phyloP scores from a whole-genome alignment of 2,329 filamentous ascomycete genomes.

The Bipolaris zeicola region DNA sequence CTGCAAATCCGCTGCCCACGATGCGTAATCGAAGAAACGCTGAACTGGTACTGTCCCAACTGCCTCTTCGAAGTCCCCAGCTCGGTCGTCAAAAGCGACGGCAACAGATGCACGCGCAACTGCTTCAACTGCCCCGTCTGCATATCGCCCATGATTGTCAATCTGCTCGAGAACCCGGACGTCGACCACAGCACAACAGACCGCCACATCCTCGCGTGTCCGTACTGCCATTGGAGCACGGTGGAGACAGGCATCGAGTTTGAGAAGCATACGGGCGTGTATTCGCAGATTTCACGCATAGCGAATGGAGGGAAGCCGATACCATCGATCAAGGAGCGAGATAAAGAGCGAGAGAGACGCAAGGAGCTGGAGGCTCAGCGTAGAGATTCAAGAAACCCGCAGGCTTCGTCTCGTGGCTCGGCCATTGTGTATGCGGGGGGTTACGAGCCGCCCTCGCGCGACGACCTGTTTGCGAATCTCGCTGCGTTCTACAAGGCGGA shows the following conservation, averaged over 20 bases:
- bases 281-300: constrained; percentile 75
- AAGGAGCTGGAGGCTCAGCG: constrained; percentile 36
- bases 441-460: constrained; percentile 58
- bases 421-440: constrained; percentile 12
- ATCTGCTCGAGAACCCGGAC: constrained; percentile 64
- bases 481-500: constrained; percentile 83
- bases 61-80: constrained; percentile 96
- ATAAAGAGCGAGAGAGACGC: constrained; percentile 48
- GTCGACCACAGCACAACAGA: constrained; percentile 46
- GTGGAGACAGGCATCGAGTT: constrained; percentile 89
- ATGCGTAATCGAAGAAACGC: constrained; percentile 90
- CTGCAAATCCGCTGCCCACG: constrained; percentile 92
- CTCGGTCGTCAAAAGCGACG: constrained; percentile 88
- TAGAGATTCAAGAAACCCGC: constrained; percentile 21
- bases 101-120: constrained; percentile 91
- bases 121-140: constrained; percentile 96
- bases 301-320: constrained; percentile 56
- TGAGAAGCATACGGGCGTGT: constrained; percentile 85
- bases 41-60: constrained; percentile 93
- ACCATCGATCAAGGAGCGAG: constrained; percentile 48
- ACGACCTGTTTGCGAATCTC: constrained; percentile 75
- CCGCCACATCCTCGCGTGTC: constrained; percentile 81
- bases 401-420: constrained; percentile 27
- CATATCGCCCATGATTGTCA: constrained; percentile 77
- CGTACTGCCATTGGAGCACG: constrained; percentile 92